Conservation (phyloP, 352 stramenopile species). For the Pythium pyrilobum region DNA sequence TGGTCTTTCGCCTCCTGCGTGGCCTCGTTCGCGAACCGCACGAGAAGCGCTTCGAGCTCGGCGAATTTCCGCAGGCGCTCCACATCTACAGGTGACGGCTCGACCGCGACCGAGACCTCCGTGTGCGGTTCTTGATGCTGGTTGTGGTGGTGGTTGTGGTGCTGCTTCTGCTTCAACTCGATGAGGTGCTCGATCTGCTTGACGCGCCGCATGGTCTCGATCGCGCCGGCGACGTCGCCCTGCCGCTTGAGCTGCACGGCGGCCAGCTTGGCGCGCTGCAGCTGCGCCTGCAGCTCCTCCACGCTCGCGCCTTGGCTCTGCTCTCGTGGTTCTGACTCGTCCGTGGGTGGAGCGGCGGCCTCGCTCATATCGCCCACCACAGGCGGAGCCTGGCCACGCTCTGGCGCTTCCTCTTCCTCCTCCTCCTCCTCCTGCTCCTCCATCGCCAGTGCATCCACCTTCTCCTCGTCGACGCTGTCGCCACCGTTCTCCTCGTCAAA, state of each 20-base stretch:
- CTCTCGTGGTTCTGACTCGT: background rate
- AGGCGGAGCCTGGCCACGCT: too few relatives aligned
- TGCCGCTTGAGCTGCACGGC: constrained; percentile 55
- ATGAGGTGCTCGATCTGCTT: constrained; percentile 71
- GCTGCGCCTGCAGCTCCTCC: constrained; percentile 32
- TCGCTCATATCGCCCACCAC: too few relatives aligned
- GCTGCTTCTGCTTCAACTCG: constrained; percentile 27
- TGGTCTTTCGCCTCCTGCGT: constrained; percentile 44
- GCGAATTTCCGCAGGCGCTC: constrained; percentile 31
- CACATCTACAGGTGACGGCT: constrained; percentile 8
- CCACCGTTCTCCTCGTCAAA: constrained; percentile 55
- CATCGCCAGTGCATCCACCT: background rate
- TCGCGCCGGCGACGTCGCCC: constrained; percentile 44
- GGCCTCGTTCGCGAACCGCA: constrained; percentile 60
- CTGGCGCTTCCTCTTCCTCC: background rate
- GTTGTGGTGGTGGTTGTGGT: background rate
- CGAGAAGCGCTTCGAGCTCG: constrained; percentile 55
- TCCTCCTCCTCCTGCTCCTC: background rate
- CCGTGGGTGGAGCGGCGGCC: too few relatives aligned
- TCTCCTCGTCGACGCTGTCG: background rate
- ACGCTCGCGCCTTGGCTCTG: constrained; percentile 7
- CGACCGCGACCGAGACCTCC: too few relatives aligned
- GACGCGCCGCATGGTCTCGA: constrained; percentile 58
- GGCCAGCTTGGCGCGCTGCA: constrained; percentile 34
- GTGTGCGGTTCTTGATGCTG: too few relatives aligned